These are phyloP conservation scores for Coemansia sp. DNA, from an alignment of 192 early-diverging fungal species.

Conservation along the genomic window DNA sequence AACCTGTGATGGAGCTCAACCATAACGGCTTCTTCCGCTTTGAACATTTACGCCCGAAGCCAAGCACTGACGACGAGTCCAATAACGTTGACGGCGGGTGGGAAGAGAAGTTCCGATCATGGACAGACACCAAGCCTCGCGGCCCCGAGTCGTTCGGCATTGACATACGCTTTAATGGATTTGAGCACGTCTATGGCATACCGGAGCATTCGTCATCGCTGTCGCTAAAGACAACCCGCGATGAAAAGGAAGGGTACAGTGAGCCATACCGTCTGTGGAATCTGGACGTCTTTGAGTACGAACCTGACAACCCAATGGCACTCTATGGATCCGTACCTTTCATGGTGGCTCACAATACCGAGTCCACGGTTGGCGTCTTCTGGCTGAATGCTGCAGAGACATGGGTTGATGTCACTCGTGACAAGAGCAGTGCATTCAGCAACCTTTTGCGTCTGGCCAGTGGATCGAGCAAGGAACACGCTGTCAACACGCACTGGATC, in stretches of 20 bases:
- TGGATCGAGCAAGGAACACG: constrained; percentile 18
- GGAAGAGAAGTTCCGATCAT: constrained; percentile 88
- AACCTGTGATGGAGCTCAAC: constrained; percentile 72
- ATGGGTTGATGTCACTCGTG: constrained; percentile 94
- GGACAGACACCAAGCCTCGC: constrained; percentile 90
- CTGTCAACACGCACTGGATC: constrained; percentile 82
- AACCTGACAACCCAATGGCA: constrained; percentile 92
- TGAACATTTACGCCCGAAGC: constrained; percentile 63
- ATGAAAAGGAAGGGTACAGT: constrained; percentile 68
- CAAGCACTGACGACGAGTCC: constrained; percentile 48
- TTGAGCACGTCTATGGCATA: constrained; percentile 90
- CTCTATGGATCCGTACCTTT: constrained; percentile 95
- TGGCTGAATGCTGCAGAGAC: constrained; percentile 97
- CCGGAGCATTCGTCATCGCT: constrained; percentile 91
- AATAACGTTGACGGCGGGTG: constrained; percentile 63
- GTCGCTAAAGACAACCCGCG: constrained; percentile 85
- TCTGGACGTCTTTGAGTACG: constrained; percentile 98
- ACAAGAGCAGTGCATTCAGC: constrained; percentile 32
- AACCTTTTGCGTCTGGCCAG: constrained; percentile 30
- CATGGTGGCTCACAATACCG: constrained; percentile 85
- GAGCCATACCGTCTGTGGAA: constrained; percentile 98
- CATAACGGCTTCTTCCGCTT: constrained; percentile 79
- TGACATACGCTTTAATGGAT: constrained; percentile 87
- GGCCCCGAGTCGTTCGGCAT: constrained; percentile 93
- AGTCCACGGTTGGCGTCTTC: constrained; percentile 74